These are phyloP conservation scores for Ciborinia camelliae DNA, from an alignment of 2,329 filamentous ascomycete species.

Conservation along the genomic window DNA sequence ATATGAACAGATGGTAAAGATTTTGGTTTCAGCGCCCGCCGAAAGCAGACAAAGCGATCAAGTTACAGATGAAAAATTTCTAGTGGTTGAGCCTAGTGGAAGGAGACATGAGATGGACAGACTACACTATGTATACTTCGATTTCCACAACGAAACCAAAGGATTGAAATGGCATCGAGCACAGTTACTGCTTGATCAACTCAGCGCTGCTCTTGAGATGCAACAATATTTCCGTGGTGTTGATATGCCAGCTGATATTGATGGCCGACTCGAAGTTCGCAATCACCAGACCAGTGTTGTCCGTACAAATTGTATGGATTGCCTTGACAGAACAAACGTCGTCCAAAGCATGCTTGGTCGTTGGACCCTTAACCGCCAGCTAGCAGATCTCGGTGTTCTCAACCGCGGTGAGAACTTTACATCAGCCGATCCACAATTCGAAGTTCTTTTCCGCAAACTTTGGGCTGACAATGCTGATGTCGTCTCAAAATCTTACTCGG, in stretches of 20 bases:
- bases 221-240: conserved; percentile 93
- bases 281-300: conserved; percentile 85
- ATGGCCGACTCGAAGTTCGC: conserved; percentile 74
- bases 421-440: conserved; percentile 74
- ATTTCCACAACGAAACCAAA: conserved; percentile 97
- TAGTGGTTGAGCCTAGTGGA: conserved; percentile 64
- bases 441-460: conserved; percentile 89
- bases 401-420: conserved; percentile 72
- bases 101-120: conserved; percentile 66
- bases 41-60: conserved; percentile 64
- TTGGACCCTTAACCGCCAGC: conserved; percentile 82
- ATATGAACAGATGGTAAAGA: conserved; percentile 85
- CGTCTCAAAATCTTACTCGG: conserved; percentile 88
- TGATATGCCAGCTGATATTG: conserved; percentile 70
- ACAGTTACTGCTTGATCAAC: conserved; percentile 76
- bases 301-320: conserved; percentile 99
- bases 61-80: conserved; percentile 75
- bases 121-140: conserved; percentile 95
- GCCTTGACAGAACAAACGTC: conserved; percentile 94
- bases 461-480: conserved; percentile 99
- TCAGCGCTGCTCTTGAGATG: conserved; percentile 69
- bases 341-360: conserved; percentile 96
- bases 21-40: conserved; percentile 65
- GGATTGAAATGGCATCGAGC: conserved; percentile 91
- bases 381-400: conserved; percentile 79